Evolutionary conservation across 768 basidiomycete species (phyloP).

Genomic region (Tephrocybe sp.): DNA sequence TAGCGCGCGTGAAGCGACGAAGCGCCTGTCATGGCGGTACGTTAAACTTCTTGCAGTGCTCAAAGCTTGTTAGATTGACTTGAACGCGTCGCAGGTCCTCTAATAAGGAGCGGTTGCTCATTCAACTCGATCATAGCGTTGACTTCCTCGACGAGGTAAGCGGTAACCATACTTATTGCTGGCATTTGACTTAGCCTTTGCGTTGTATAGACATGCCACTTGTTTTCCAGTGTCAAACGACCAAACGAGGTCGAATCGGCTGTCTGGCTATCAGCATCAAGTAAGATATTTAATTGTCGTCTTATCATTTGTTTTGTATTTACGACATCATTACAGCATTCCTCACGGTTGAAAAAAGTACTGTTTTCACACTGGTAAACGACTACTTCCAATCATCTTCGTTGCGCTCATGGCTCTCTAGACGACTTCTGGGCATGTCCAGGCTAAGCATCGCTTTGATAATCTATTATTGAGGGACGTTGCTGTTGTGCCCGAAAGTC

Average conservation of each 20-base stretch:
- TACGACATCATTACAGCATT: conserved; percentile 9
- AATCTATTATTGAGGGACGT: conserved; percentile 12
- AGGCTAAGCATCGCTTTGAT: conserved; percentile 5
- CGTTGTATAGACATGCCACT: background rate
- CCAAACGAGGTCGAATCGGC: conserved; percentile 14
- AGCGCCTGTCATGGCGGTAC: conserved; percentile 15
- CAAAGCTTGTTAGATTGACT: background rate
- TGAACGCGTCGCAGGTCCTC: conserved; percentile 7
- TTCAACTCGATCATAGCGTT: conserved; percentile 12
- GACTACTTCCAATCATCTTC: background rate
- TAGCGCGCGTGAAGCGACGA: background rate
- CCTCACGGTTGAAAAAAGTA: conserved; percentile 12
- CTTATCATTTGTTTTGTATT: background rate
- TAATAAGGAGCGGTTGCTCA: conserved; percentile 2
- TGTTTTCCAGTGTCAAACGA: conserved; percentile 6
- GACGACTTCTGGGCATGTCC: conserved; percentile 11
- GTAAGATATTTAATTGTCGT: background rate
- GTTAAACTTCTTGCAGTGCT: background rate
- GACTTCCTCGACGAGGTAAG: conserved; percentile 12
- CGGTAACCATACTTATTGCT: no score
- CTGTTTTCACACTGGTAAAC: conserved; percentile 14
- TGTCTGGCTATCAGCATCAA: conserved; percentile 3
- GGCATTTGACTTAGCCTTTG: background rate
- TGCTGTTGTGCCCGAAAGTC: conserved; percentile 8
- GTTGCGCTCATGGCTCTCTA: background rate